Base-by-base conservation (phyloP, 106 monocot species). In the Acanthochlamys bracteata region DNA sequence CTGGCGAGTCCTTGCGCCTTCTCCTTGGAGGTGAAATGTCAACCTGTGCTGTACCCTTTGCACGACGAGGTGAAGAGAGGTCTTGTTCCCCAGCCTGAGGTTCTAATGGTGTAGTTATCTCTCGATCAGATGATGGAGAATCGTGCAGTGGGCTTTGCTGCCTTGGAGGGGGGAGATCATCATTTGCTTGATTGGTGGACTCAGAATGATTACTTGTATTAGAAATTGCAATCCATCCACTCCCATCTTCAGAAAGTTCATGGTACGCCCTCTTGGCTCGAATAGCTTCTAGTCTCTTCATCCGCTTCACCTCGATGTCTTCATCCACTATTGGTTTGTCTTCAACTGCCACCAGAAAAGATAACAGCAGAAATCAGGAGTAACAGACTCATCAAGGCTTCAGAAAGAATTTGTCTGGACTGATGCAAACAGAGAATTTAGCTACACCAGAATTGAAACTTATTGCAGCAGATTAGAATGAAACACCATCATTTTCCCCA, bases 231-330 rank as follows among this genome's bases (percentile, higher is more conserved):
- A 95, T 63, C 95, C 95, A 95, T 11, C 95, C 95, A 42, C 95
- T 95, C 25, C 95, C 90, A 27, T 95, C 90, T 39, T 90, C 90
- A 4, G 81, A 75, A n/a, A 90, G 81, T 0, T 66, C 53, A 39
- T 79, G 66, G 59, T 86, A 89, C 11, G 93, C 86, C 56, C 77
- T 82, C 49, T 68, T 47, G 0, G 82, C 41, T 8, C 86, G 86
- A 43, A 96, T 71, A 41, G 74, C 73, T 46, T 96, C 81, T 14
- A 96, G 71, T 41, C 95, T 69, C 69, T 68, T 87, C 82, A 90
- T 71, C 16, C 95, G 79, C 54, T 85, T 91, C 21, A 96, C 95
- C 72, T 96, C 95, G 15, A 96, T 71, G 43, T 96, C 95, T 53
- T 96, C 95, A 20, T 90, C 88, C 0, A 96, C 61, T 25, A 73